A percentile compares a stretch with the other conserved stretches of the same genome.
These are phyloP conservation scores for Ustilago vetiveriae DNA, from an alignment of 1,284 basidiomycete species.

Conservation along the genomic window DNA sequence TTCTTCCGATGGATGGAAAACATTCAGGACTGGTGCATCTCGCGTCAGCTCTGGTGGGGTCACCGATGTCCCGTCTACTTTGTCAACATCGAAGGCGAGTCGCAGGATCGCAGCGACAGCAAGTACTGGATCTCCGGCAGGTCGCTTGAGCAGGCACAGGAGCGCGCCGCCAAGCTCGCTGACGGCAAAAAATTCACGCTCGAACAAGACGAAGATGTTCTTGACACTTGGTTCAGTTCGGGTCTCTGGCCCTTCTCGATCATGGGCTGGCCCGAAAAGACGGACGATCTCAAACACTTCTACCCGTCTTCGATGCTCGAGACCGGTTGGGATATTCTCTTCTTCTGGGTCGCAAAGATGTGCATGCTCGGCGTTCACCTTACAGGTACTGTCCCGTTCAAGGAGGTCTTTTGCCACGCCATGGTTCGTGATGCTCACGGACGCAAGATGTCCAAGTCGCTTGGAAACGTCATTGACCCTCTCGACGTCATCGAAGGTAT, in stretches of 20 bases:
- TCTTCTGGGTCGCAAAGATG: conserved; percentile 99
- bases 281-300: conserved; percentile 71
- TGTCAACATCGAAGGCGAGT: conserved; percentile 82
- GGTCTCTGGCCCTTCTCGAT: conserved; percentile 98
- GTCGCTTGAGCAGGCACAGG: conserved; percentile 80
- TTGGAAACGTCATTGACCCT: conserved; percentile 98
- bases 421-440: conserved; percentile 99
- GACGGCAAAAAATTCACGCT: conserved; percentile 77
- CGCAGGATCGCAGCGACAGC: conserved; percentile 72
- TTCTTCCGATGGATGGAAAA: conserved; percentile 97
- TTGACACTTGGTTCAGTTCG: conserved; percentile 99
- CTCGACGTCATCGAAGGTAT: conserved; percentile 93
- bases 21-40: conserved; percentile 99
- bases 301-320: conserved; percentile 91
- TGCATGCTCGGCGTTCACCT: conserved; percentile 90
- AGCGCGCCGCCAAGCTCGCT: conserved; percentile 80
- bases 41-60: conserved; percentile 99
- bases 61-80: conserved; percentile 96
- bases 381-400: conserved; percentile 91
- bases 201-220: conserved; percentile 94
- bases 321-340: conserved; percentile 98
- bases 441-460: conserved; percentile 97
- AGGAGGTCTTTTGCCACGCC: conserved; percentile 97
- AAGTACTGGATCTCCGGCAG: conserved; percentile 84
- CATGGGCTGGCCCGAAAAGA: conserved; percentile 88